Percentiles rank a stretch among this genome's conserved stretches.
Conservation (phyloP, 352 stramenopile genomes). For the Phytophthora ramorum region DNA sequence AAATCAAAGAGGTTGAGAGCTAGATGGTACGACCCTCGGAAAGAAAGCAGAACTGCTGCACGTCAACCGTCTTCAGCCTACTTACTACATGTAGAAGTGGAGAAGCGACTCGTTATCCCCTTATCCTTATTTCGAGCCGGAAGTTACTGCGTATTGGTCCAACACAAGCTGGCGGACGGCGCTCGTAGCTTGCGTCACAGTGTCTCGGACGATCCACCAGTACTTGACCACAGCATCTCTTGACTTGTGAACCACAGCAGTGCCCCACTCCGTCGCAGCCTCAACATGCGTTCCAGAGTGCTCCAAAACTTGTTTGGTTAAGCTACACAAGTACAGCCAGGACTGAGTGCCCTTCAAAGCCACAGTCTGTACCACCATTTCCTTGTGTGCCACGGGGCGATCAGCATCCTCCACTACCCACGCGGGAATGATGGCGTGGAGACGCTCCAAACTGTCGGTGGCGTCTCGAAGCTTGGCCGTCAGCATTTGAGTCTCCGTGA, state of each 20-base stretch:
- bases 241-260: neutral
- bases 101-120: too few relatives aligned
- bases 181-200: constrained; percentile 2
- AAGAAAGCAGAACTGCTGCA: neutral
- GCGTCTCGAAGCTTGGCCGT: constrained; percentile 31
- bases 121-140: neutral
- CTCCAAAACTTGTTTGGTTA: constrained; percentile 20
- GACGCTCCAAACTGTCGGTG: constrained; percentile 30
- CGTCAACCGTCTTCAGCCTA: neutral
- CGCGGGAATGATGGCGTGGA: constrained; percentile 33
- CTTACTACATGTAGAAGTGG: neutral
- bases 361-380: constrained; percentile 19
- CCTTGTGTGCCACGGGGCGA: neutral
- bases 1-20: neutral
- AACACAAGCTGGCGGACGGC: constrained; percentile 13
- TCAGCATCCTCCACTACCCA: constrained; percentile 19
- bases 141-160: constrained; percentile 10
- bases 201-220: constrained; percentile 10
- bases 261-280: constrained; percentile 9
- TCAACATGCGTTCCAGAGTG: constrained; percentile 10
- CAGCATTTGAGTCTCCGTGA: constrained; percentile 39
- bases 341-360: constrained; percentile 24
- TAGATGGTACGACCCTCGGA: neutral
- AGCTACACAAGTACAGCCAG: constrained; percentile 26
- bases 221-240: constrained; percentile 11